Percentiles rank a stretch among this genome's conserved stretches.
Evolutionary conservation across 345 rosid genomes (phyloP).

Genomic region (Pelargonium nanum): DNA sequence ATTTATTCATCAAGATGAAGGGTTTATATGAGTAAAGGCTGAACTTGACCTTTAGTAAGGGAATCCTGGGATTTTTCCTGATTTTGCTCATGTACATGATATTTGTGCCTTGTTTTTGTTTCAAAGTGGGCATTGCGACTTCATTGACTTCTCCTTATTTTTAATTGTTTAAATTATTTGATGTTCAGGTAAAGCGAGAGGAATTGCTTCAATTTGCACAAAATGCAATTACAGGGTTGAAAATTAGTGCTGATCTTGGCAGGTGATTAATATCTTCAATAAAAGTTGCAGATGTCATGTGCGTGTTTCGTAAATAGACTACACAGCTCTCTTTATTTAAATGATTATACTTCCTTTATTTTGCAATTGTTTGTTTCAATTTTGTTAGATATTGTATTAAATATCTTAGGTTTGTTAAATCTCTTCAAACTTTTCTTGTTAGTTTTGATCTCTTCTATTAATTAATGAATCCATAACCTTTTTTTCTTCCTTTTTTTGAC

Average conservation of each 20-base stretch:
- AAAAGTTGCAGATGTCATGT: slow-evolving; percentile 1
- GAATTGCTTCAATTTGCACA: slow-evolving; percentile 94
- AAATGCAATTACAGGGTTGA: slow-evolving; percentile 75
- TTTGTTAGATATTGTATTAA: too few species aligned
- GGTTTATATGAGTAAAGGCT: too few species aligned
- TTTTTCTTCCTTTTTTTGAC: too few species aligned
- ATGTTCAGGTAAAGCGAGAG: slow-evolving; percentile 77
- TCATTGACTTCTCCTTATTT: background rate
- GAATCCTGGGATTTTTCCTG: background rate
- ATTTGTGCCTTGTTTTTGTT: slow-evolving; percentile 3
- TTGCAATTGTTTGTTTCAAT: too few species aligned
- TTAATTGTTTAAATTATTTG: background rate
- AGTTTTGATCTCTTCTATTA: too few species aligned
- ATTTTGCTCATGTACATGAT: background rate
- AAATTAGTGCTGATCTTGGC: slow-evolving; percentile 57
- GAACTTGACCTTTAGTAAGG: background rate
- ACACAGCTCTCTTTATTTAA: too few species aligned
- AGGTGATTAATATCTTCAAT: slow-evolving; percentile 36
- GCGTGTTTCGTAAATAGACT: background rate
- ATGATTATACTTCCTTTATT: too few species aligned
- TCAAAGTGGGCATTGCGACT: slow-evolving; percentile 10
- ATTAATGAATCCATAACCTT: too few species aligned
- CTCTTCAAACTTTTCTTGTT: too few species aligned
- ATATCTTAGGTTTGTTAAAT: too few species aligned
- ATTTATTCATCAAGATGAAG: too few species aligned